Evolutionary conservation across 2,329 filamentous ascomycete genomes (phyloP).

Genomic region (Verticillium albo-atrum): DNA sequence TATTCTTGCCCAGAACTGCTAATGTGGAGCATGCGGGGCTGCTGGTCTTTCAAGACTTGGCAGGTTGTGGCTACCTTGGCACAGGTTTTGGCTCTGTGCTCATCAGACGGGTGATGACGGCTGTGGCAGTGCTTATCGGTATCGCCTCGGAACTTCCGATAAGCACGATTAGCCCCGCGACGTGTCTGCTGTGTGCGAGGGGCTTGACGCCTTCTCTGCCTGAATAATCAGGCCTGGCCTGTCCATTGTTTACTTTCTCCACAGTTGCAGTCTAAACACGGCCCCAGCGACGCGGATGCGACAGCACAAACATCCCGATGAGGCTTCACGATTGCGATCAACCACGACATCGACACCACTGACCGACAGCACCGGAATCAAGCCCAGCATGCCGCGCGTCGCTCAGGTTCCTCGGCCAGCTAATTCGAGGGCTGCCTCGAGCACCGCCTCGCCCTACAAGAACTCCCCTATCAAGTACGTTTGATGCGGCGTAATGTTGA

Average conservation of each 20-base stretch:
- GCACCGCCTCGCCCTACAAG: conserved; percentile 50
- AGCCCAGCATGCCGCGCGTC: conserved; percentile 49
- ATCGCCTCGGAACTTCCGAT: background rate
- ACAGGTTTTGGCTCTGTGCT: background rate
- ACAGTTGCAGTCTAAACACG: conserved; percentile 1
- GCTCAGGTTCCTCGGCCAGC: conserved; percentile 49
- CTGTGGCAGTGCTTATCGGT: background rate
- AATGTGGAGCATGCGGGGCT: background rate
- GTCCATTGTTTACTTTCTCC: conserved; percentile 20
- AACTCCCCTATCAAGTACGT: conserved; percentile 54
- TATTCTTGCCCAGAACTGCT: background rate
- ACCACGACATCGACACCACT: conserved; percentile 12
- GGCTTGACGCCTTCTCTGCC: background rate
- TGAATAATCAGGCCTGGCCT: background rate
- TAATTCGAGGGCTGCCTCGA: conserved; percentile 41
- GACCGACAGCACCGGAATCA: conserved; percentile 11
- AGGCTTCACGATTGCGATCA: conserved; percentile 5
- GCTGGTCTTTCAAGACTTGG: background rate
- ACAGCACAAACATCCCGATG: conserved; percentile 2
- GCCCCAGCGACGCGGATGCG: conserved; percentile 6
- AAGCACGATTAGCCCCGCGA: background rate
- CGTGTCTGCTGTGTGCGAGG: background rate
- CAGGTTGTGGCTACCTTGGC: background rate
- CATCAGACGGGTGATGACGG: background rate
- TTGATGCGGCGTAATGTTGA: conserved; percentile 6